Conservation (phyloP, 2,329 filamentous ascomycete genomes). For the Fusarium multiceps region DNA sequence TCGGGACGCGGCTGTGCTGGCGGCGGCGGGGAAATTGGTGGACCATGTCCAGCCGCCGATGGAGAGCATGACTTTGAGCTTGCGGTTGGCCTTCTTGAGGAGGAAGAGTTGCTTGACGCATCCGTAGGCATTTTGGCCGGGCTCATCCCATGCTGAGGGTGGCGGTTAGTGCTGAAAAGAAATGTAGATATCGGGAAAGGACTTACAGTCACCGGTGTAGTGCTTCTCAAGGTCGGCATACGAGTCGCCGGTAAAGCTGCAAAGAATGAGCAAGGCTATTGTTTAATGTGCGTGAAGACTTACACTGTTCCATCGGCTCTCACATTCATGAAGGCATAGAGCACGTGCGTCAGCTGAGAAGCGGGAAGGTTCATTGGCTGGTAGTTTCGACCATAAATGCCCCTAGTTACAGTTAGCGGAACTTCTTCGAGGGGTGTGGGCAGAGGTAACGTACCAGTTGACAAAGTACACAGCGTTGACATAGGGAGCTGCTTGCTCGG, state of each 20-base stretch:
- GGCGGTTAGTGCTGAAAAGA: background rate
- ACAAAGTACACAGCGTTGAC: conserved; percentile 32
- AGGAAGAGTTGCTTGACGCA: conserved; percentile 79
- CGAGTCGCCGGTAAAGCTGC: conserved; percentile 28
- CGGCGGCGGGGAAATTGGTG: conserved; percentile 74
- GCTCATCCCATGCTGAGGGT: conserved; percentile 58
- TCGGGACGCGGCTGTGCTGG: conserved; percentile 68
- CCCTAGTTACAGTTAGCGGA: conserved; percentile 55
- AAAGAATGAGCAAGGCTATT: background rate
- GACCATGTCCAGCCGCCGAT: conserved; percentile 89
- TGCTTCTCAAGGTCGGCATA: conserved; percentile 39
- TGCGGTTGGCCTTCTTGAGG: conserved; percentile 78
- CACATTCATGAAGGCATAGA: conserved; percentile 86
- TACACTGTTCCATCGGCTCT: conserved; percentile 76
- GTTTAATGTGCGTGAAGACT: conserved; percentile 27
- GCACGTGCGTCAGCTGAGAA: conserved; percentile 76
- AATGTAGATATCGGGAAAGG: too few species aligned
- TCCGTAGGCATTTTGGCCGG: conserved; percentile 79
- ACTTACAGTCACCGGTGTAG: conserved; percentile 35
- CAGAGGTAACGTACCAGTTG: conserved; percentile 21
- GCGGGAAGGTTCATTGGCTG: conserved; percentile 76
- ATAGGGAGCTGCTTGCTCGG: conserved; percentile 1
- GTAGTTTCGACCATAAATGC: conserved; percentile 79
- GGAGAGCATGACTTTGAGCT: conserved; percentile 79
- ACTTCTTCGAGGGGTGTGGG: rapidly evolving